Conservation (phyloP, 257 asterid genomes). For the Solanum ossicruentum region DNA sequence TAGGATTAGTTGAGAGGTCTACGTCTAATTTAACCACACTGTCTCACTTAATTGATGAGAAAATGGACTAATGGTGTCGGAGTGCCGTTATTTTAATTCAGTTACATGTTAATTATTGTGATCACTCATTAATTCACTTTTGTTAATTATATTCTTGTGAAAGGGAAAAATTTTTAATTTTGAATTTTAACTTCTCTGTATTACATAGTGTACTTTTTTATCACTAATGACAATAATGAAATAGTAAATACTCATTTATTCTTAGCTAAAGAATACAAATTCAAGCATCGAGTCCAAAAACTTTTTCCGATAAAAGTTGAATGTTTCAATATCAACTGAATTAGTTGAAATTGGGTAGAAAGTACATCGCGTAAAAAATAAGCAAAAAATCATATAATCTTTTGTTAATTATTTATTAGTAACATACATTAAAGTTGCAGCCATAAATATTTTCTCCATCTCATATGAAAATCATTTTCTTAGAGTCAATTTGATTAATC, state of each 20-base stretch:
- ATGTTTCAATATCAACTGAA: fast-evolving
- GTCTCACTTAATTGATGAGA: constrained; percentile 3
- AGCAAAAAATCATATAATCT: not conserved
- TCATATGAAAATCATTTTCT: not conserved
- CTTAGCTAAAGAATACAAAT: not conserved
- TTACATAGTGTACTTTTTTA: not conserved
- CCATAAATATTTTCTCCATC: not conserved
- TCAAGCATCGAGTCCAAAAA: not conserved
- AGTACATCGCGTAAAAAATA: fast-evolving
- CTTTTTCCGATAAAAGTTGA: fast-evolving
- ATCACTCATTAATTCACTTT: not conserved
- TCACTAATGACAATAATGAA: not conserved
- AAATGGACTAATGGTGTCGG: not conserved
- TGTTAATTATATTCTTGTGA: not conserved
- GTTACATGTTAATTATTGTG: not conserved
- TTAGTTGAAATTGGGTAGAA: not conserved
- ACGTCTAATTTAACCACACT: not conserved
- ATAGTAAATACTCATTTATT: fast-evolving
- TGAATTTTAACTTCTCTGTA: not conserved
- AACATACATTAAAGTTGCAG: not conserved
- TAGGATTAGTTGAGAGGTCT: constrained; percentile 9
- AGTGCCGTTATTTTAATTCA: not conserved
- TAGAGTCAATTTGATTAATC: not conserved
- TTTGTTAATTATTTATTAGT: not conserved
- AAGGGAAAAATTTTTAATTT: not conserved